These are phyloP conservation scores for Penicillium manginii DNA, from an alignment of 495 filamentous ascomycete genomes.

Conservation along the genomic window DNA sequence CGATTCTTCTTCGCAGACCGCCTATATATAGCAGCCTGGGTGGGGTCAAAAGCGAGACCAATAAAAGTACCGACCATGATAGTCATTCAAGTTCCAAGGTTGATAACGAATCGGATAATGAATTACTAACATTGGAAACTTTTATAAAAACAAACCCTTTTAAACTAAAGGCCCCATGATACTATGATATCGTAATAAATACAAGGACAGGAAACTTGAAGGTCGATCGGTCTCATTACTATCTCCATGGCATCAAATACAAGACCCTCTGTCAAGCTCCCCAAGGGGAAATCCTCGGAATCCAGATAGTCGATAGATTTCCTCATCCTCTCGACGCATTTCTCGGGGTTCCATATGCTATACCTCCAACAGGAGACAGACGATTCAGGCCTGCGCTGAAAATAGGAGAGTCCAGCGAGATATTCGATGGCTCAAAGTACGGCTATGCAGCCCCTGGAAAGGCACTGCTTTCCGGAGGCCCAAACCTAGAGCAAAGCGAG, in stretches of 20 bases:
- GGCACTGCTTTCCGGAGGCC: constrained; percentile 12
- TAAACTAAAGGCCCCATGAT: too few species aligned
- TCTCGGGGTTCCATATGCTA: neutral
- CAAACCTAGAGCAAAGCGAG: constrained; percentile 40
- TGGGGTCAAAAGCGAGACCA: constrained; percentile 43
- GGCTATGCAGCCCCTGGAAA: constrained; percentile 25
- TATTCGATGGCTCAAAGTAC: constrained; percentile 42
- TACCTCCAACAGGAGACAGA: neutral
- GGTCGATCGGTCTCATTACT: too few species aligned
- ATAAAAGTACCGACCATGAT: constrained; percentile 46
- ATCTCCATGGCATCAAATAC: neutral
- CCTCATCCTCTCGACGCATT: neutral
- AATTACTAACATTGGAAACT: too few species aligned
- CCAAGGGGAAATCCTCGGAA: neutral
- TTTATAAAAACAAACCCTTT: too few species aligned
- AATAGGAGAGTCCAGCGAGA: neutral
- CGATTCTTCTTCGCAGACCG: constrained; percentile 30
- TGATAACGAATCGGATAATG: too few species aligned
- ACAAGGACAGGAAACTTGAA: too few species aligned
- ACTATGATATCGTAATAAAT: too few species aligned
- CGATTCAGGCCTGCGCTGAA: neutral
- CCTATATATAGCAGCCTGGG: constrained; percentile 43
- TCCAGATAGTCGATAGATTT: neutral
- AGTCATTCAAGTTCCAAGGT: too few species aligned
- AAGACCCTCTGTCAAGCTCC: neutral